A percentile compares a stretch with the other conserved stretches of the same genome.
phyloP scores from a whole-genome alignment of 2,329 filamentous ascomycete genomes.

The Rugonectria rugulosa region DNA sequence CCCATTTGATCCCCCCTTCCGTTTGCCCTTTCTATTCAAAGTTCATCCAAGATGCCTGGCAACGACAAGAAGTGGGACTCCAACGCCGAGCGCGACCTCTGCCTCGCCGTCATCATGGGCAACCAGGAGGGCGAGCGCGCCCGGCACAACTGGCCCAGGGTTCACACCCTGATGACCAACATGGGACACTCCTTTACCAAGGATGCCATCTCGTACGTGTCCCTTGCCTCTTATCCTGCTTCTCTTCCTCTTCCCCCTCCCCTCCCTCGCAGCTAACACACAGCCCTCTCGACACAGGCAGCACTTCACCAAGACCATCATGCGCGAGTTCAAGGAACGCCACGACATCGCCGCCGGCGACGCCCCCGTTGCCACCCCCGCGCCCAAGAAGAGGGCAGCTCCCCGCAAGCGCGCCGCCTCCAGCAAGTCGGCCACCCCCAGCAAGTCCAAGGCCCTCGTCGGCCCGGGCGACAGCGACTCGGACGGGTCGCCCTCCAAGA shows the following conservation, averaged over 20 bases:
- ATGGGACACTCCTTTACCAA: slow-evolving; percentile 48
- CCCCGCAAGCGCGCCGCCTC: slow-evolving; percentile 30
- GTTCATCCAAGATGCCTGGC: slow-evolving; percentile 32
- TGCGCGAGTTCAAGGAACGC: slow-evolving; percentile 45
- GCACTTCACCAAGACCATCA: slow-evolving; percentile 49
- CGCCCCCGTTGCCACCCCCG: slow-evolving; percentile 14
- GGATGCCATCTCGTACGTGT: slow-evolving; percentile 49
- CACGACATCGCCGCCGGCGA: slow-evolving; percentile 23
- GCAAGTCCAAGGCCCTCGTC: slow-evolving; percentile 24
- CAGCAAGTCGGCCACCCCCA: slow-evolving; percentile 28
- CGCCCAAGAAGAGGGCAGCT: slow-evolving; percentile 30
- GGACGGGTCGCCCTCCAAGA: slow-evolving; percentile 37
- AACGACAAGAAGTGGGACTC: slow-evolving; percentile 48
- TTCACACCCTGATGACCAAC: slow-evolving; percentile 41
- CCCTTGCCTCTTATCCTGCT: background rate
- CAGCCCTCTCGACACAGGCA: slow-evolving; percentile 39
- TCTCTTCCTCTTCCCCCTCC: background rate
- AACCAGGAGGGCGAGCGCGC: slow-evolving; percentile 35
- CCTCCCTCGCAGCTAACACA: background rate
- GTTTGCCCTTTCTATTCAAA: background rate
- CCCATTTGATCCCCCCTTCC: too few species aligned
- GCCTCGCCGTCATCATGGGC: slow-evolving; percentile 45
- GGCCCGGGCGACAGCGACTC: slow-evolving; percentile 27
- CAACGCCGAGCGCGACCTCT: slow-evolving; percentile 48
- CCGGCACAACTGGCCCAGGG: slow-evolving; percentile 45